Evolutionary conservation across 2,329 filamentous ascomycete species (phyloP).

Genomic region (Nothophaeocryptopus gaeumannii): DNA sequence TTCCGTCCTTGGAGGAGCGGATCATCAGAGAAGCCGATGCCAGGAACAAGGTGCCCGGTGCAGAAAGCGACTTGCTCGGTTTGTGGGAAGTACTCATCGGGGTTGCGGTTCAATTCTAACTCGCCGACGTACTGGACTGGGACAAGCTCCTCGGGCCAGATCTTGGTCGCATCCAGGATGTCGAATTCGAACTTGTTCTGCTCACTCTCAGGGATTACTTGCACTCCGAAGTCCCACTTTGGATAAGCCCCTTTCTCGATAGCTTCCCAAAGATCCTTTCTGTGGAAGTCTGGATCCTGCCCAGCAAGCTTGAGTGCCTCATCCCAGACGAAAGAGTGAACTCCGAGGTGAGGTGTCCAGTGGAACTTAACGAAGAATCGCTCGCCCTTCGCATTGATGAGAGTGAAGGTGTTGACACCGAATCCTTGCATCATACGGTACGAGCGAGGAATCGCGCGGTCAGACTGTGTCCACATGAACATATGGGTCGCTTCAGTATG

Average conservation of each 20-base stretch:
- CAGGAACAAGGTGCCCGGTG: slow-evolving; percentile 74
- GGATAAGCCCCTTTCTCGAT: slow-evolving; percentile 70
- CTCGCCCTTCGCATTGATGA: slow-evolving; percentile 66
- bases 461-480: slow-evolving; percentile 72
- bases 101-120: slow-evolving; percentile 73
- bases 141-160: slow-evolving; percentile 76
- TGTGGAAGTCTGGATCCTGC: slow-evolving; percentile 77
- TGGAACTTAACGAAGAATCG: slow-evolving; percentile 75
- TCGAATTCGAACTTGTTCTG: slow-evolving; percentile 81
- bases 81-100: slow-evolving; percentile 78
- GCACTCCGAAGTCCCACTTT: slow-evolving; percentile 81
- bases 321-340: slow-evolving; percentile 75
- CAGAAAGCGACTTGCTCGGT: slow-evolving; percentile 83
- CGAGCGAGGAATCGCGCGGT: slow-evolving; percentile 50
- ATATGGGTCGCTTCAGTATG: slow-evolving; percentile 61
- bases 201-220: slow-evolving; percentile 67
- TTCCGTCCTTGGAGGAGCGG: slow-evolving; percentile 73
- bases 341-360: slow-evolving; percentile 70
- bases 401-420: slow-evolving; percentile 74
- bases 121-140: slow-evolving; percentile 76
- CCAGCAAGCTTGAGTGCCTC: slow-evolving; percentile 72
- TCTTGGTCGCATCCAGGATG: slow-evolving; percentile 78
- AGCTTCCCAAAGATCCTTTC: slow-evolving; percentile 71
- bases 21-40: slow-evolving; percentile 74
- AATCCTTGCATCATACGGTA: slow-evolving; percentile 86